These are phyloP conservation scores for Magnolia changhungtana DNA, from an alignment of 164 flowering plant species.

Conservation along the genomic window DNA sequence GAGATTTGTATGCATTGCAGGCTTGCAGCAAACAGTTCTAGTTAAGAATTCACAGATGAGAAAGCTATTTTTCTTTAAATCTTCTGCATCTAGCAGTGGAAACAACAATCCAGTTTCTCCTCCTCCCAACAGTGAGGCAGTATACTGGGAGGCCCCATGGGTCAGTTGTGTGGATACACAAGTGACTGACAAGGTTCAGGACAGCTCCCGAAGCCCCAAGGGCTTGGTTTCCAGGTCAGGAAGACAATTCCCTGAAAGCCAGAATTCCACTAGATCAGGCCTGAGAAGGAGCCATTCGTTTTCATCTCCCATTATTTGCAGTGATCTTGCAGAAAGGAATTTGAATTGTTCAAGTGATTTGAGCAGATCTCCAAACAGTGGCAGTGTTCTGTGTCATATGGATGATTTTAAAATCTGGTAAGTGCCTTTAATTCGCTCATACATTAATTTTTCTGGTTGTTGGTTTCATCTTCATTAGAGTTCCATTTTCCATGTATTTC, in stretches of 20 bases:
- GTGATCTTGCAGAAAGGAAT: conserved; percentile 26
- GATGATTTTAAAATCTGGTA: conserved; percentile 44
- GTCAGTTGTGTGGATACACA: conserved; percentile 21
- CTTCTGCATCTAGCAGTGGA: conserved; percentile 47
- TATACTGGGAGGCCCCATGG: conserved; percentile 36
- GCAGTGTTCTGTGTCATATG: conserved; percentile 18
- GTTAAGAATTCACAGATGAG: conserved; percentile 38
- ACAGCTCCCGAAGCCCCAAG: conserved; percentile 20
- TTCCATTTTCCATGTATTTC: not conserved
- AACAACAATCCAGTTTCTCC: conserved; percentile 32
- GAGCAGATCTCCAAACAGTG: conserved; percentile 38
- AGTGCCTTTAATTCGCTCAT: conserved; percentile 9
- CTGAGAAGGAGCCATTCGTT: conserved; percentile 77
- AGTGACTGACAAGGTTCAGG: conserved; percentile 1
- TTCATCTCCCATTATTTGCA: conserved; percentile 51
- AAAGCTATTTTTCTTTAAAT: conserved; percentile 77
- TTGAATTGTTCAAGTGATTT: conserved; percentile 22
- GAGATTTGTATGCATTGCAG: not conserved
- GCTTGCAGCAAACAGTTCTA: not conserved
- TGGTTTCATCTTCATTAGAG: not conserved
- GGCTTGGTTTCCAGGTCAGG: conserved; percentile 25
- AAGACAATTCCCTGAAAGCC: conserved; percentile 27
- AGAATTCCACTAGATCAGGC: conserved; percentile 27
- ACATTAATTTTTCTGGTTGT: not conserved
- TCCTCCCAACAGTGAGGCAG: conserved; percentile 39